Conservation (phyloP, 2,329 filamentous ascomycete genomes). For the Helotiales sp. region DNA sequence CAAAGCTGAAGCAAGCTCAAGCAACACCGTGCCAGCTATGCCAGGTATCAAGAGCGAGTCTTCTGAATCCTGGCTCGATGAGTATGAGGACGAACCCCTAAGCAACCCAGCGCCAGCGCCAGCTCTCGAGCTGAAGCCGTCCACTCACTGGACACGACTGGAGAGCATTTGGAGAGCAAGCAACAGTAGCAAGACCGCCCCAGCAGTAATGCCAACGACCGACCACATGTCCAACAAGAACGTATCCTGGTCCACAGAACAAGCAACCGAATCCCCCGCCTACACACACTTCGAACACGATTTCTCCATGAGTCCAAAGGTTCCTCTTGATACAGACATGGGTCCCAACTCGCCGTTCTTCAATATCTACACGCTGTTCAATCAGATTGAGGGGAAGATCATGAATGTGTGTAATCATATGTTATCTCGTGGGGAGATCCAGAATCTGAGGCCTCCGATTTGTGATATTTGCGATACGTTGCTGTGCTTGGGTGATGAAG, state of each 20-base stretch:
- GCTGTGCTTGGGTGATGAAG: conserved; percentile 58
- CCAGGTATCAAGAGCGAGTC: neutral
- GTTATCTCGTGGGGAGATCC: conserved; percentile 17
- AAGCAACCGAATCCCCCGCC: neutral
- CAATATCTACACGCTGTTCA: conserved; percentile 17
- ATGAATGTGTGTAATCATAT: neutral
- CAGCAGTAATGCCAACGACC: neutral
- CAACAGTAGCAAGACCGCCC: neutral
- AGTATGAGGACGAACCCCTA: neutral
- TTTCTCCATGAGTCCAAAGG: neutral
- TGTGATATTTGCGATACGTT: conserved; percentile 48
- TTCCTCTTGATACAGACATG: neutral
- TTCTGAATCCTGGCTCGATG: neutral
- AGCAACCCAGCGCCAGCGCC: neutral
- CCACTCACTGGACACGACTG: neutral
- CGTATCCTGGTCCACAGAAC: neutral
- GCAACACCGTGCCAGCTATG: neutral
- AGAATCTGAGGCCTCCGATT: conserved; percentile 6
- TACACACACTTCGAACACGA: neutral
- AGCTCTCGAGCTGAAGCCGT: neutral
- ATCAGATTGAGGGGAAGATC: conserved; percentile 19
- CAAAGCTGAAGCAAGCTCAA: neutral
- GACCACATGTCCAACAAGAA: neutral
- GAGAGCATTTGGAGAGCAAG: neutral
- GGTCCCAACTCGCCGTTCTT: conserved; percentile 15